Percentiles rank a stretch among this genome's conserved stretches.
phyloP scores from a whole-genome alignment of 352 stramenopile species.

The Globisporangium middletonii region DNA sequence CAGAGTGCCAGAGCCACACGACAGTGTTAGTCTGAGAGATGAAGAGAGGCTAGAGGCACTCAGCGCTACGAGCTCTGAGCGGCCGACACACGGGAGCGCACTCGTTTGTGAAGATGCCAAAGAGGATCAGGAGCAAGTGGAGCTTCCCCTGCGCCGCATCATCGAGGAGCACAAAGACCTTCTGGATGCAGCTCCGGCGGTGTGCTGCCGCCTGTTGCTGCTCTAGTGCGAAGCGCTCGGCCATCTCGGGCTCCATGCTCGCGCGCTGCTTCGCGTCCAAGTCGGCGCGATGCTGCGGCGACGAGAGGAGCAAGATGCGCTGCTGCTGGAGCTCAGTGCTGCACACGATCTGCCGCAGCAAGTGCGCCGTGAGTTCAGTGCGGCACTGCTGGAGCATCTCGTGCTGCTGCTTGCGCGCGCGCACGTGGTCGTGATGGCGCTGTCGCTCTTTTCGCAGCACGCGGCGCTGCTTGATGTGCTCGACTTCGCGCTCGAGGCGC shows the following conservation, averaged over 20 bases:
- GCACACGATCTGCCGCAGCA: conserved; percentile 42
- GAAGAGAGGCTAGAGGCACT: not conserved
- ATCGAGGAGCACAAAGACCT: conserved; percentile 46
- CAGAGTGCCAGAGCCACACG: not conserved
- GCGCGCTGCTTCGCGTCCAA: conserved; percentile 24
- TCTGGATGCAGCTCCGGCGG: conserved; percentile 34
- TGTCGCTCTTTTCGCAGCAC: conserved; percentile 24
- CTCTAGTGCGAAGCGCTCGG: conserved; percentile 35
- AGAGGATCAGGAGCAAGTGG: conserved; percentile 50
- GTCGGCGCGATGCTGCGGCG: conserved; percentile 39
- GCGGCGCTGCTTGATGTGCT: conserved; percentile 34
- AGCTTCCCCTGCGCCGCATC: conserved; percentile 28
- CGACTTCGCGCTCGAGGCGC: conserved; percentile 35
- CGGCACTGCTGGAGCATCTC: conserved; percentile 45
- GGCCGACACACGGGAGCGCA: conserved; percentile 19
- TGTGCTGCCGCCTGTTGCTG: conserved; percentile 11
- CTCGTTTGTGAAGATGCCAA: conserved; percentile 50
- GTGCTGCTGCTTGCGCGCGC: conserved; percentile 28
- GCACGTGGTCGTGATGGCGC: conserved; percentile 38
- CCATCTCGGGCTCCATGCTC: conserved; percentile 44
- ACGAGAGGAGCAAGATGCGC: conserved; percentile 47
- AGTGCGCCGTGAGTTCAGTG: conserved; percentile 33
- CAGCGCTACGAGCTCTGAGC: too few species aligned
- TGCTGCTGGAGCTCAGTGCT: conserved; percentile 50
- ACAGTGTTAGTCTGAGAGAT: not conserved